Percentiles rank a stretch among this genome's conserved stretches.
phyloP scores from a whole-genome alignment of 192 early-diverging fungal genomes.

The Podila epigama region DNA sequence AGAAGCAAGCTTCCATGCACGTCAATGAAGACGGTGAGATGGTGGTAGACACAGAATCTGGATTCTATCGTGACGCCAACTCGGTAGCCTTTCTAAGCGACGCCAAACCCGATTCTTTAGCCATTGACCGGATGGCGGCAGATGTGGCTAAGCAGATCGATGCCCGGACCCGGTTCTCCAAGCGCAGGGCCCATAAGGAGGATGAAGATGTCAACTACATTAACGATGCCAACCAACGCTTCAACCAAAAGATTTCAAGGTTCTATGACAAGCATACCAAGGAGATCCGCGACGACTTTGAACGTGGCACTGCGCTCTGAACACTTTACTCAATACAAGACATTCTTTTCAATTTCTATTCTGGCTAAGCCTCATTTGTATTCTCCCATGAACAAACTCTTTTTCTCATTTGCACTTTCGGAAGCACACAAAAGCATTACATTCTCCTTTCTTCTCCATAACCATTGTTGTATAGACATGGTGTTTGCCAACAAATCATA shows the following conservation, averaged over 20 bases:
- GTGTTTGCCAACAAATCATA: constrained; percentile 43
- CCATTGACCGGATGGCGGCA: constrained; percentile 72
- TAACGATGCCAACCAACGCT: constrained; percentile 93
- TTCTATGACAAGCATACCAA: constrained; percentile 96
- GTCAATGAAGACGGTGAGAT: constrained; percentile 48
- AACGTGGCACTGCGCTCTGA: constrained; percentile 83
- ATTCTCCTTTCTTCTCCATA: background rate
- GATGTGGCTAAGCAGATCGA: constrained; percentile 80
- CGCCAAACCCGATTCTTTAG: constrained; percentile 66
- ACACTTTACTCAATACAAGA: too few relatives aligned
- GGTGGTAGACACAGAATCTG: constrained; percentile 45
- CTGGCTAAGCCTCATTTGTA: too few relatives aligned
- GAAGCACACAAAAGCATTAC: too few relatives aligned
- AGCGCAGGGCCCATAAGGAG: constrained; percentile 70
- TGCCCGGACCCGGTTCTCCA: constrained; percentile 68
- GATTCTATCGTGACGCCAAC: constrained; percentile 74
- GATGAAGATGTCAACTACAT: constrained; percentile 95
- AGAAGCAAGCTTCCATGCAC: constrained; percentile 60
- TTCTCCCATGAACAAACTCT: too few relatives aligned
- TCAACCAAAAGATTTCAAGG: constrained; percentile 96
- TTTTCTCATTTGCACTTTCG: too few relatives aligned
- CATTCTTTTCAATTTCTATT: too few relatives aligned
- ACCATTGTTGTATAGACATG: background rate
- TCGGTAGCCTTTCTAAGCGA: constrained; percentile 69
- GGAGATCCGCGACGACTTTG: constrained; percentile 90